These are phyloP conservation scores for Plenodomus tracheiphilus DNA, from an alignment of 2,329 filamentous ascomycete genomes.

Conservation along the genomic window DNA sequence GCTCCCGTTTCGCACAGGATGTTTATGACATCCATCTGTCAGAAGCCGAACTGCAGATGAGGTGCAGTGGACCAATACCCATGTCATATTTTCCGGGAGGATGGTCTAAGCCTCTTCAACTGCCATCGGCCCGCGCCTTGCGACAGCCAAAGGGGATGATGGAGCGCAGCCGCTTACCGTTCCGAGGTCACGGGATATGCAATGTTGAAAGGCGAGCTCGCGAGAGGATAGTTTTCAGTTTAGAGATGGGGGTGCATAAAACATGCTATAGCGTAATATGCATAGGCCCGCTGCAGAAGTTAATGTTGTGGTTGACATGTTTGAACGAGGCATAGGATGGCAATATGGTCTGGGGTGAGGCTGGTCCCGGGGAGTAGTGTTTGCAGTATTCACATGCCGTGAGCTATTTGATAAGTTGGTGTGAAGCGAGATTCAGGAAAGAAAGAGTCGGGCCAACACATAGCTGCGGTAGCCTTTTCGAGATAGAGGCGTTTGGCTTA, in stretches of 20 bases:
- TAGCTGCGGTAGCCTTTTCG: not conserved
- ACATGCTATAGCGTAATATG: not conserved
- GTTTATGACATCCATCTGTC: not conserved
- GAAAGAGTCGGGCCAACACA: not conserved
- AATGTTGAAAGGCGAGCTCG: not conserved
- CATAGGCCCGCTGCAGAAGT: not conserved
- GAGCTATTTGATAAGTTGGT: not conserved
- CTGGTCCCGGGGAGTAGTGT: not conserved
- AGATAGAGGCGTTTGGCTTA: not conserved
- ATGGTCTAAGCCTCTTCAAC: not conserved
- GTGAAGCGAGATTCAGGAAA: not conserved
- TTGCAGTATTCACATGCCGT: not conserved
- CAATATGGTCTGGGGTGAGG: not conserved
- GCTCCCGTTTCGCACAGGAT: not conserved
- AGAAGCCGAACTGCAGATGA: not conserved
- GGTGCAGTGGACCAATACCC: not conserved
- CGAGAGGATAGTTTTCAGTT: not conserved
- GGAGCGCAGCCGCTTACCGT: not conserved
- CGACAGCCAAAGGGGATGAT: not conserved
- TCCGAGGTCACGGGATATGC: not conserved
- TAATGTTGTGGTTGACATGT: not conserved
- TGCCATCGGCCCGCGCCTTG: not conserved
- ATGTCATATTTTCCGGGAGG: not conserved
- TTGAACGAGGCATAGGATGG: not conserved
- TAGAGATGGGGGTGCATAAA: no score